Conservation (phyloP, 2,329 filamentous ascomycete genomes). For the Microdochium nivale region DNA sequence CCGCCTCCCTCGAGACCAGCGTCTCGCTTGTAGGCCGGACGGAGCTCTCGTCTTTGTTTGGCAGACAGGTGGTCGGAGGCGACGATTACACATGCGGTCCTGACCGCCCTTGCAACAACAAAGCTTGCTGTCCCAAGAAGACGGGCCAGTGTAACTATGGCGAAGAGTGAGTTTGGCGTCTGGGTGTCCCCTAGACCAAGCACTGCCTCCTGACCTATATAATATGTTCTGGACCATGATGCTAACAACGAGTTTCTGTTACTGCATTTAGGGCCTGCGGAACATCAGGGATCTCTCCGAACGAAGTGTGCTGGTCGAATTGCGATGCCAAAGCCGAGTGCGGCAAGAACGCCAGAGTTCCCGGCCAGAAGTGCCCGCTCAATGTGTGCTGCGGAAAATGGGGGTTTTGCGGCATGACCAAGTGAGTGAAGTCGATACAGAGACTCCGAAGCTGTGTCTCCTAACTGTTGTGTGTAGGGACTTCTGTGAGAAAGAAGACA, state of each 20-base stretch:
- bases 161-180: constrained; percentile 4
- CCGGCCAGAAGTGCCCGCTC: constrained; percentile 21
- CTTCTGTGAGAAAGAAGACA: constrained; percentile 13
- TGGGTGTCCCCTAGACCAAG: too few species aligned
- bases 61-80: not conserved
- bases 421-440: not conserved
- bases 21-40: not conserved
- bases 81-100: constrained; percentile 1
- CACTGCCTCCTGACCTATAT: not conserved
- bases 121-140: constrained; percentile 6
- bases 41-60: not conserved
- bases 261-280: constrained; percentile 7
- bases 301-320: constrained; percentile 19
- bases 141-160: constrained; percentile 5
- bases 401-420: constrained; percentile 6
- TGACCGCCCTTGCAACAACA: constrained; percentile 1
- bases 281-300: constrained; percentile 11
- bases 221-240: not conserved
- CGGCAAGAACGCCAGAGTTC: constrained; percentile 13
- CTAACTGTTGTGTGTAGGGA: constrained; percentile 1
- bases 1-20: not conserved
- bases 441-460: not conserved
- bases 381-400: constrained; percentile 25
- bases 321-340: constrained; percentile 25
- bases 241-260: not conserved